Base-by-base conservation (phyloP, 495 filamentous ascomycete genomes). In the Penicillium bovifimosum region DNA sequence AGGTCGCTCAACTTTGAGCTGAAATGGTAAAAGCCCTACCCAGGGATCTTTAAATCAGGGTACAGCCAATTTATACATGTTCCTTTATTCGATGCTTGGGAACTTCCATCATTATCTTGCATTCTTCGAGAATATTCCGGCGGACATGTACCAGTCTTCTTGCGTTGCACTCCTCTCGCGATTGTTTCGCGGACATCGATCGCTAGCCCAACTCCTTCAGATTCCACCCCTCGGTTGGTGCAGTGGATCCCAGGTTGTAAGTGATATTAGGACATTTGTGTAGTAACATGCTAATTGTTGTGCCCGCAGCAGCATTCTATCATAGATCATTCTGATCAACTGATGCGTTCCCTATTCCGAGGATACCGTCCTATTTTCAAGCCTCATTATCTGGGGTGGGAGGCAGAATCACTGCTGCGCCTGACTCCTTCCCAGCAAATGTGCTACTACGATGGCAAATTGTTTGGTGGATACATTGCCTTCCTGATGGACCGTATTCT, bases 401-500 rank as follows among this genome's bases (percentile, higher is more conserved):
- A 55, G 39, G 53, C 27, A n/a, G 38, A 55, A 43, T 41, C 53
- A 14, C 27, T 42, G 16, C 24, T 55, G 40, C 28, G 9, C 11
- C 40, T 55, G 14, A 47, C 11, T 5, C 45, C 53, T n/a, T 27
- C 36, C n/a, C 46, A 55, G 33, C 38, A 55, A 13, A 55, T 55
- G 28, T 55, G 53, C 14, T 55, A 55, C 28, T 50, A 50, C 46
- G 9, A 40, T 18, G 46, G 40, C n/a, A 55, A 50, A 43, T 14
- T 55, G 32, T 47, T 48, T 24, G 53, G 53, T 13, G 53, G 53
- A 31, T 55, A 55, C 24, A 32, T 43, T 26, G 41, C 53, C 7
- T 18, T 55, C 5, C 29, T 55, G n/a, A 55, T 55, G 46, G 53
- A 50, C 40, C 53, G 32, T 9, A 43, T 55, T 43, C 38, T 55